phyloP scores from a whole-genome alignment of 73 alveolate genomes.

The Tetrahymena malaccensis region DNA sequence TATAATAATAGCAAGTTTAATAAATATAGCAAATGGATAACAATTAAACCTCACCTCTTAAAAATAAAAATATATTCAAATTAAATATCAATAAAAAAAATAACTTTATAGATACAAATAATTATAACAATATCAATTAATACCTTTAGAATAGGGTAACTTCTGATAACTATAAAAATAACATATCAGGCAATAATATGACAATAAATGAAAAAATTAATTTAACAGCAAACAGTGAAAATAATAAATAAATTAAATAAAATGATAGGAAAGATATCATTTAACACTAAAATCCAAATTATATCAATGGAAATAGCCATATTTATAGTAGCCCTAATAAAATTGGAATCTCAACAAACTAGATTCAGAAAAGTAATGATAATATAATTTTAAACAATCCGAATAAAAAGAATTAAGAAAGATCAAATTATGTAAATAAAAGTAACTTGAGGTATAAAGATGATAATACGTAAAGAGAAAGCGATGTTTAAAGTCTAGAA shows the following conservation, averaged over 20 bases:
- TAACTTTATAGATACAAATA: background rate
- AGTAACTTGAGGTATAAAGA: background rate
- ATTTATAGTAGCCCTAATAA: background rate
- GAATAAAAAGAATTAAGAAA: background rate
- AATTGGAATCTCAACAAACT: background rate
- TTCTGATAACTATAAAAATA: background rate
- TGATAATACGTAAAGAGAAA: background rate
- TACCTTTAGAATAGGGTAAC: background rate
- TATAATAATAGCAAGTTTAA: too few relatives aligned
- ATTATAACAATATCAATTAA: too few relatives aligned
- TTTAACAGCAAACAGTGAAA: background rate
- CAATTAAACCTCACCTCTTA: background rate
- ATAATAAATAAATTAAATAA: too few relatives aligned
- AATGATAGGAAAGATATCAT: background rate
- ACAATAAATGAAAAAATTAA: background rate
- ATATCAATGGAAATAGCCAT: background rate
- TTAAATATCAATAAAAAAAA: too few relatives aligned
- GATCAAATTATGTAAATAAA: background rate
- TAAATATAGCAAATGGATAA: too few relatives aligned
- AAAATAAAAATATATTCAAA: background rate
- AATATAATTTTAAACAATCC: background rate
- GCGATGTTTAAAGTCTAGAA: background rate
- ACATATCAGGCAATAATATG: too few relatives aligned
- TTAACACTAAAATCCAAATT: background rate
- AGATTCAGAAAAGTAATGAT: background rate